Percentiles rank a stretch among this genome's conserved stretches.
These are phyloP conservation scores for Populus hybrid DNA, from an alignment of 441 rosid genomes.

Conservation along the genomic window DNA sequence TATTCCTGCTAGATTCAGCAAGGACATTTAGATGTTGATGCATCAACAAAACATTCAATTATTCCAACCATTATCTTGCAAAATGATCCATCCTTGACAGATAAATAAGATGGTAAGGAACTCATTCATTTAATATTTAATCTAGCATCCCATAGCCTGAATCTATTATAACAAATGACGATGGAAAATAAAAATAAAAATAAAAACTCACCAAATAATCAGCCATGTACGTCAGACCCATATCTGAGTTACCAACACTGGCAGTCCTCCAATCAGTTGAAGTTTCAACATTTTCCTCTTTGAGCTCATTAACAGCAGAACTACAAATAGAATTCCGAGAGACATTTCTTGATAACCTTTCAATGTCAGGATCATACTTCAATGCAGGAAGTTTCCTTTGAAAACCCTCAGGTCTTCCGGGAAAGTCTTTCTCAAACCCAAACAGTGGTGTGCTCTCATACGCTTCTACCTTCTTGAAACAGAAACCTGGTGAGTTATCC, in stretches of 20 bases:
- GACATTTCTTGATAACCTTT: conserved; percentile 31
- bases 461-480: conserved; percentile 34
- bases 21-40: neutral
- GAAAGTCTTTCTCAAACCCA: conserved; percentile 37
- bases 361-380: conserved; percentile 28
- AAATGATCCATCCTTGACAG: neutral
- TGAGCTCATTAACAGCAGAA: conserved; percentile 32
- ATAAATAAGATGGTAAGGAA: neutral
- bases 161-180: neutral
- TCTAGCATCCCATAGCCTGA: neutral
- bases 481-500: conserved; percentile 26
- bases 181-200: conserved; percentile 6
- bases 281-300: conserved; percentile 20
- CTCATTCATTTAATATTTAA: neutral
- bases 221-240: conserved; percentile 23
- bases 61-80: neutral
- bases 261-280: conserved; percentile 20
- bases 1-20: neutral
- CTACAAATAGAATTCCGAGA: conserved; percentile 35
- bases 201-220: conserved; percentile 45
- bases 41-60: neutral
- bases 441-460: conserved; percentile 36
- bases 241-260: conserved; percentile 11
- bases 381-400: conserved; percentile 28
- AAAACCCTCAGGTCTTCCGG: conserved; percentile 35